Base-by-base conservation (phyloP, 2,329 filamentous ascomycete species). In the Amylocarpus encephaloides region DNA sequence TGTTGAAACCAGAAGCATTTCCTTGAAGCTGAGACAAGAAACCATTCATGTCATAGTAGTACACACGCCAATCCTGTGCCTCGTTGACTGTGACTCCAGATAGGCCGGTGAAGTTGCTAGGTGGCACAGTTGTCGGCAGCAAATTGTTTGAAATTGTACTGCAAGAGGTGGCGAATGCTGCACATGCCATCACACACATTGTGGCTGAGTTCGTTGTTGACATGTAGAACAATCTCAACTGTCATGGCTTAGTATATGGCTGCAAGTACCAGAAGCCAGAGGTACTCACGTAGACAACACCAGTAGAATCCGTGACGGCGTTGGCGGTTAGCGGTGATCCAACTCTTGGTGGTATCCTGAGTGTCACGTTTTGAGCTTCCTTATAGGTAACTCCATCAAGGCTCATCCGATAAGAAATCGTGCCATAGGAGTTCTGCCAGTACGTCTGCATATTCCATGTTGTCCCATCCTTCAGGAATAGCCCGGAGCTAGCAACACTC, bases 171-270 rank as follows among this genome's bases (percentile, higher is more conserved):
- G 53, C 51, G 15, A 43, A 48, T 15, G 51, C 42, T 22, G 54
- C 44, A 34, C 59, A 61, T 11, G 57, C 55, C 32, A 59, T 49
- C 5, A 52, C 52, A 6, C 51, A 56, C 57, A 61, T 59, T 0
- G 57, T 52, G 15, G 59, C 50, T 22, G 56, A 53, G 40, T 54
- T 55, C 2, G 32, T 32, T 2, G 51, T 48, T 2, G 59, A 57
- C 4, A 61, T 43, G 19, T 61, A 61, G 48, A 61, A 61, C 5
- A 61, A 39, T 26, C 54, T 61, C 15, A 61, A 42, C 57, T 59
- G 18, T 6, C 12, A 36, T 11, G 16, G 5, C 9, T 26, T 46
- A 46, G n/a, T 15, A 7, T 18, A 33, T 34, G 48, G 38, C 43
- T 43, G 22, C 12, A 26, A 13, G 33, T 11, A 12, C 26, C 26